Evolutionary conservation across 371 early-diverging fungal genomes (phyloP), one percentile per base, ranked within the genome.

Genomic region (Rhizopus arrhizus): DNA sequence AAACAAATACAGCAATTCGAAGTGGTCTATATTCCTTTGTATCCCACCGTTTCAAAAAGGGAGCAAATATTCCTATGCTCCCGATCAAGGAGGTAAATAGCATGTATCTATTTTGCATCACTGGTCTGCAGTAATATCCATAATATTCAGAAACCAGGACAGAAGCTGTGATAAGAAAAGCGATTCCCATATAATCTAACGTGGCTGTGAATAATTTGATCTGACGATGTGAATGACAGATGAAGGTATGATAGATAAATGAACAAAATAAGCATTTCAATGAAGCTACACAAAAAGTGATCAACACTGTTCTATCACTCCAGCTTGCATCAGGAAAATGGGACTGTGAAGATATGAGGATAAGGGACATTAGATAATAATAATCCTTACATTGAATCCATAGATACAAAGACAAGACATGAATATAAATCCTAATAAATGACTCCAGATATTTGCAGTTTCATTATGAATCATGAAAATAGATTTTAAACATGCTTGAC

Each of bases 371-470:
- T 22, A 22, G 2, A 22, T 22, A 22, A 22, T 2, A 22, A 22
- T 22, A 22, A 22, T 22, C 22, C 72, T 69, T 72, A 77, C 80
- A 9, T 81, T 70, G 54, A 84, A 80, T 12, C 78, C 77, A 47
- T 84, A 81, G n/a, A 80, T 61, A 15, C 79, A 78, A 0, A 89
- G 64, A n/a, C 68, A 71, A 6, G 80, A 58, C 59, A 88, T 80
- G 22, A 85, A 80, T 32, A 87, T 50, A 46, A 86, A 77, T 0
- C 89, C 90, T 8, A 87, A 51, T 55, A 89, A 68, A 68, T 88
- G 90, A 29, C 86, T 85, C 85, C 86, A 87, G 34, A 88, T 88
- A 58, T 89, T 89, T 64, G 83, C 73, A 2, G 90, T 89, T 70
- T 89, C 89, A 35, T 89, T 89, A 62, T 89, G 90, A 33, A 88